Conservation (phyloP, 2,329 filamentous ascomycete genomes). For the Daldinia sp. region DNA sequence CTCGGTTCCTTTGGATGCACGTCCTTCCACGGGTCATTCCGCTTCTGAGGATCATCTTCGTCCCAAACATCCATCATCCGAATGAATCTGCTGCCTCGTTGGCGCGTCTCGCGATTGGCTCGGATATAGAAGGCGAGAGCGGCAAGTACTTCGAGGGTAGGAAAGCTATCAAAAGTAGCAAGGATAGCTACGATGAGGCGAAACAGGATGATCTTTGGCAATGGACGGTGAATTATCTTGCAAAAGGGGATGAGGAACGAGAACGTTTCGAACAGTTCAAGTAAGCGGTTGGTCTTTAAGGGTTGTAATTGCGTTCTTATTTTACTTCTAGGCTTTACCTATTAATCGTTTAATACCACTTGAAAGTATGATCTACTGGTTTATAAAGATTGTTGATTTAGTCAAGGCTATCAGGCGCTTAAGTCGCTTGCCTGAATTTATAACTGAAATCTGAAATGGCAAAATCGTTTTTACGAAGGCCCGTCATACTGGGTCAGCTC, state of each 20-base stretch:
- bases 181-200: slow-evolving; percentile 52
- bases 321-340: neutral
- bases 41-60: neutral
- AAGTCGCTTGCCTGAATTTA: no score
- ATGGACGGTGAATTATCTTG: slow-evolving; percentile 52
- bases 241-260: slow-evolving; percentile 21
- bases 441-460: no score
- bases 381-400: no score
- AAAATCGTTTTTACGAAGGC: no score
- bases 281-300: no score
- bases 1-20: neutral
- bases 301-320: neutral
- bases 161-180: slow-evolving; percentile 52
- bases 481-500: neutral
- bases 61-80: neutral
- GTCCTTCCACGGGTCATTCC: neutral
- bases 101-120: slow-evolving; percentile 51
- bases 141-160: slow-evolving; percentile 56
- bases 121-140: slow-evolving; percentile 46
- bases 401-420: no score
- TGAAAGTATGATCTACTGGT: no score
- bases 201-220: slow-evolving; percentile 60
- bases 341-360: neutral
- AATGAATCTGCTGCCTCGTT: neutral
- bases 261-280: slow-evolving; percentile 27